Conservation (phyloP, 1,284 basidiomycete genomes). For the Crepidotus sp. region DNA sequence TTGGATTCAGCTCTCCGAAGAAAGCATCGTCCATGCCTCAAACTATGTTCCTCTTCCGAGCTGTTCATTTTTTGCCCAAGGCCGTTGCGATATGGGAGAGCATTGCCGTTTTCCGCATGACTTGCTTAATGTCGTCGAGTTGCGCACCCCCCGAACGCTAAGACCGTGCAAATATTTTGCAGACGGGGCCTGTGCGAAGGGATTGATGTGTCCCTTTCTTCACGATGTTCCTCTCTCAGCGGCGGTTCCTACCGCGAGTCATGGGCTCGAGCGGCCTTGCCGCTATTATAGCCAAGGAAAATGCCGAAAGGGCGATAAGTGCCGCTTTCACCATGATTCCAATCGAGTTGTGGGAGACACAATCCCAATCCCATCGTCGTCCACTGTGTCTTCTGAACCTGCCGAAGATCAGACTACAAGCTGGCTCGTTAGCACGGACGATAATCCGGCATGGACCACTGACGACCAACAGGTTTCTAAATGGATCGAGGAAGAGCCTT, state of each 20-base stretch:
- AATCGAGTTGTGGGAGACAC: neutral
- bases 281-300: constrained; percentile 28
- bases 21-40: constrained; percentile 4
- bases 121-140: neutral
- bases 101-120: constrained; percentile 22
- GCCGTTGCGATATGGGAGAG: constrained; percentile 18
- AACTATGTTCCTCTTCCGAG: neutral
- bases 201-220: constrained; percentile 27
- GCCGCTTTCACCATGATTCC: constrained; percentile 10
- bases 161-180: constrained; percentile 34
- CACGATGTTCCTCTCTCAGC: constrained; percentile 24
- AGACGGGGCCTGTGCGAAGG: constrained; percentile 27
- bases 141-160: neutral
- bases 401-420: neutral
- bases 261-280: constrained; percentile 18
- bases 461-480: neutral
- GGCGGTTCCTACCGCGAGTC: no score
- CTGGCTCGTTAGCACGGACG: constrained; percentile 2
- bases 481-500: neutral
- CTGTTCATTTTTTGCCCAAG: constrained; percentile 19
- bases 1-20: constrained; percentile 11
- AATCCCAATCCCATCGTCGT: neutral
- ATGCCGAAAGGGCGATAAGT: constrained; percentile 22
- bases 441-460: constrained; percentile 2
- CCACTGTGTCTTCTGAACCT: neutral